These are phyloP conservation scores for Populus deltoides DNA, from an alignment of 345 rosid species.

Conservation along the genomic window DNA sequence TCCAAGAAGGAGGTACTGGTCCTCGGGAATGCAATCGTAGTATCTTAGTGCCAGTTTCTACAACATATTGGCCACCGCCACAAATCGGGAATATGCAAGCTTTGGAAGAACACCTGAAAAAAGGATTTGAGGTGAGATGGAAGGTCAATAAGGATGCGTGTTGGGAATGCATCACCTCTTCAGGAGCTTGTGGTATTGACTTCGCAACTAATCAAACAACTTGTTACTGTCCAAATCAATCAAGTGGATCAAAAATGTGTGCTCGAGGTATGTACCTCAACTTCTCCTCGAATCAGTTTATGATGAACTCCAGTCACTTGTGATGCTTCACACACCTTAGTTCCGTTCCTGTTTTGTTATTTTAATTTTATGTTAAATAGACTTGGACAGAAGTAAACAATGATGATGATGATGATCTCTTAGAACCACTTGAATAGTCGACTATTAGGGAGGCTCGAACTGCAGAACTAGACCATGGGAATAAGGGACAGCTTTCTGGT, in stretches of 20 bases:
- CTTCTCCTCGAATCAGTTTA: background rate
- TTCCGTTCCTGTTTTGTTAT: background rate
- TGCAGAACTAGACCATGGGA: background rate
- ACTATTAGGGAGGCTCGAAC: background rate
- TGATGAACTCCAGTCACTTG: background rate
- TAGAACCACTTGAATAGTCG: background rate
- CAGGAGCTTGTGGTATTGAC: slow-evolving; percentile 22
- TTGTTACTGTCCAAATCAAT: slow-evolving; percentile 1
- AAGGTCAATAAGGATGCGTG: slow-evolving; percentile 5
- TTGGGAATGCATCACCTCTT: background rate
- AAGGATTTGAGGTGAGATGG: slow-evolving; percentile 17
- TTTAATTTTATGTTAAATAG: background rate
- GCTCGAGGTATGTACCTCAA: background rate
- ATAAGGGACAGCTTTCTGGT: too few relatives aligned
- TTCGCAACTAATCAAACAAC: background rate
- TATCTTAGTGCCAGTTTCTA: slow-evolving; percentile 13
- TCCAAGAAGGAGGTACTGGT: background rate
- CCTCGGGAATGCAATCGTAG: background rate
- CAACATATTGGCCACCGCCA: too few relatives aligned
- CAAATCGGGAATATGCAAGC: too few relatives aligned
- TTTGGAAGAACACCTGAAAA: background rate
- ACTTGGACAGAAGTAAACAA: background rate
- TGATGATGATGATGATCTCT: too few relatives aligned
- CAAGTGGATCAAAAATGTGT: background rate
- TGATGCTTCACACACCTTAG: background rate